Evolutionary conservation across 75 land plant species (phyloP).

Genomic region (Pinus taeda): DNA sequence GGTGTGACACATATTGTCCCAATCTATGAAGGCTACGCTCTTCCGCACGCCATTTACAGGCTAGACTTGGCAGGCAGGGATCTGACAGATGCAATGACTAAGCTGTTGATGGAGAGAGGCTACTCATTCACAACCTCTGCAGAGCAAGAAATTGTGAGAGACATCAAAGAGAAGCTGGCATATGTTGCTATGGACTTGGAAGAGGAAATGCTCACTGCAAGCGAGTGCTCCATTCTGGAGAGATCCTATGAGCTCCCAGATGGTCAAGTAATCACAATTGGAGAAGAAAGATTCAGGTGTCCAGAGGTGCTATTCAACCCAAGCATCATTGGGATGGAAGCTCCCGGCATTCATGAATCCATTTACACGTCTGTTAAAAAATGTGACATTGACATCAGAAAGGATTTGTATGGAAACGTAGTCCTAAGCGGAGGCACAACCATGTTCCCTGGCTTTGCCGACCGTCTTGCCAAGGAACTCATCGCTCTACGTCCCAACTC

Average conservation of each 20-base stretch:
- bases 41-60: constrained; percentile 50
- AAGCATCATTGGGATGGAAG: constrained; percentile 50
- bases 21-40: constrained; percentile 56
- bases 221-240: constrained; percentile 30
- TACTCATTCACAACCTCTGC: constrained; percentile 61
- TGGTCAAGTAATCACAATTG: constrained; percentile 50
- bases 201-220: constrained; percentile 40
- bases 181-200: constrained; percentile 54
- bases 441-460: constrained; percentile 70
- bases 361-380: constrained; percentile 50
- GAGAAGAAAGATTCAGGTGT: constrained; percentile 51
- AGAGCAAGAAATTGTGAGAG: constrained; percentile 47
- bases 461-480: constrained; percentile 66
- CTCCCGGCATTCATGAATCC: constrained; percentile 49
- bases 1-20: constrained; percentile 57
- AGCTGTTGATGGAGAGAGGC: constrained; percentile 57
- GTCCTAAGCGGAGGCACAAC: constrained; percentile 60
- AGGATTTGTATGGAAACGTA: constrained; percentile 47
- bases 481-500: constrained; percentile 59
- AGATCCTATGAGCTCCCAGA: constrained; percentile 54
- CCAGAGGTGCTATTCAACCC: constrained; percentile 54
- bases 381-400: constrained; percentile 51
- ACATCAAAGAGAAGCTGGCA: constrained; percentile 51
- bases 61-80: constrained; percentile 57
- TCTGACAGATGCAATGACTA: constrained; percentile 55